phyloP scores from a whole-genome alignment of 1,139 yeast genomes.

The Pichia sp. region DNA sequence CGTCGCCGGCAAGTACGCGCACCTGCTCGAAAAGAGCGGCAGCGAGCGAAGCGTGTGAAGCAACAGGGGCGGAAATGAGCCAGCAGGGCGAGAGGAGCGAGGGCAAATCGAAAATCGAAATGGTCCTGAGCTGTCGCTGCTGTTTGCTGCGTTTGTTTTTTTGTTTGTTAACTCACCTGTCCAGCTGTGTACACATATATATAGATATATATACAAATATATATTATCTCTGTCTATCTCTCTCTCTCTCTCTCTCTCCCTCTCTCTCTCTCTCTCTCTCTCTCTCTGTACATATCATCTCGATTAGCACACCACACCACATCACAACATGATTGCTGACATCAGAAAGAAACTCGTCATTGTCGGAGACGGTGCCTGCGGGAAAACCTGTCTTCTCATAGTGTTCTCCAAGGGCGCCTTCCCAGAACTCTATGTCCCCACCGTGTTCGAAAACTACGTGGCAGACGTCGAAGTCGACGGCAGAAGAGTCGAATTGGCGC shows the following conservation, averaged over 20 bases:
- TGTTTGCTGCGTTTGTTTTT: too few species aligned
- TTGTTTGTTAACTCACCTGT: too few species aligned
- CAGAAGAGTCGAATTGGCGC: slow-evolving; percentile 85
- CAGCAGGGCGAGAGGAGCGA: too few species aligned
- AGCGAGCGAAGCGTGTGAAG: background rate
- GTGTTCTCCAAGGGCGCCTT: slow-evolving; percentile 92
- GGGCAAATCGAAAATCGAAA: too few species aligned
- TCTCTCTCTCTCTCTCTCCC: background rate
- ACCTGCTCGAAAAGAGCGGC: too few species aligned
- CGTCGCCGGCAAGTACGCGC: slow-evolving; percentile 55
- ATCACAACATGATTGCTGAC: slow-evolving; percentile 37
- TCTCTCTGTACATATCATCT: too few species aligned
- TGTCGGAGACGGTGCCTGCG: slow-evolving; percentile 87
- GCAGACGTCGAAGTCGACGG: slow-evolving; percentile 94
- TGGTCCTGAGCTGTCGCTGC: too few species aligned
- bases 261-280: background rate
- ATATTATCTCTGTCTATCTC: too few species aligned
- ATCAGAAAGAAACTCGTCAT: slow-evolving; percentile 75
- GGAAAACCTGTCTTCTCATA: slow-evolving; percentile 74
- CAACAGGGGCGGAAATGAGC: too few species aligned
- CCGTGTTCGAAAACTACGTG: slow-evolving; percentile 91
- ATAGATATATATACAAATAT: too few species aligned
- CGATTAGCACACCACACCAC: too few species aligned
- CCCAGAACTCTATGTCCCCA: slow-evolving; percentile 94
- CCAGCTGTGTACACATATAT: too few species aligned